Base-by-base conservation (phyloP, 23 red algal genomes). In the Pyropia haitanensis region DNA sequence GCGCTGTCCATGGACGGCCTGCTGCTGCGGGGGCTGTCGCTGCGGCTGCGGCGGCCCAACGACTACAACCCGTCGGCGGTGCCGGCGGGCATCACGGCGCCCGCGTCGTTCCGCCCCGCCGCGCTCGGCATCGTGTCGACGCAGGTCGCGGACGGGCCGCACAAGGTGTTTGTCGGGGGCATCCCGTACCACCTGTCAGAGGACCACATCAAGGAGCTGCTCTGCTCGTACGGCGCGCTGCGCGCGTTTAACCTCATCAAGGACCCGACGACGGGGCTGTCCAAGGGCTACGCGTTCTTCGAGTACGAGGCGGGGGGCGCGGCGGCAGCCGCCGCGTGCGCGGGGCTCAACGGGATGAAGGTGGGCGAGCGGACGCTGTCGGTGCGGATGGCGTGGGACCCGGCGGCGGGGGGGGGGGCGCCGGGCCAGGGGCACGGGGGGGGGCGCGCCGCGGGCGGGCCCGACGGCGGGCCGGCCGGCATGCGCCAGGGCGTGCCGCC, bases 231-330 rank as follows among this genome's bases (percentile, higher is more conserved):
- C 64, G 90, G 90, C 18, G 63, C 73, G 1, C 72, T 95, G 49
- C 71, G 72, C 14, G 80, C 90, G 8, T 95, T 95, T 55, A 95
- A 95, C 49, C 75, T 95, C 10, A 88, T 95, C 53, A 95, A 95
- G 53, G 90, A 95, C 53, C 70, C 90, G 10, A 74, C 54, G 64
- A 95, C 81, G n/a, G 90, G 90, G 21, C 68, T 82, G 71, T 87
- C 80, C 69, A 95, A 95, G 53, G 90, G 90, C 17, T 95, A 80
- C 63, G 90, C 90, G 16, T 95, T 95, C 65, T 87, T 95, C 30
- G 81, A 95, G 68, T 95, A 88, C 54, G 79, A 77, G 30, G 90
- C 86, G 49, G 33, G 73, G 14, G 51, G 32, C 10, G 78, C 80
- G 10, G 79, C 86, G 14, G 39, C 39, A 1, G 90, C 86, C 27